Base-by-base conservation (phyloP, 495 filamentous ascomycete species). In the Hypoxylon lenormandii region DNA sequence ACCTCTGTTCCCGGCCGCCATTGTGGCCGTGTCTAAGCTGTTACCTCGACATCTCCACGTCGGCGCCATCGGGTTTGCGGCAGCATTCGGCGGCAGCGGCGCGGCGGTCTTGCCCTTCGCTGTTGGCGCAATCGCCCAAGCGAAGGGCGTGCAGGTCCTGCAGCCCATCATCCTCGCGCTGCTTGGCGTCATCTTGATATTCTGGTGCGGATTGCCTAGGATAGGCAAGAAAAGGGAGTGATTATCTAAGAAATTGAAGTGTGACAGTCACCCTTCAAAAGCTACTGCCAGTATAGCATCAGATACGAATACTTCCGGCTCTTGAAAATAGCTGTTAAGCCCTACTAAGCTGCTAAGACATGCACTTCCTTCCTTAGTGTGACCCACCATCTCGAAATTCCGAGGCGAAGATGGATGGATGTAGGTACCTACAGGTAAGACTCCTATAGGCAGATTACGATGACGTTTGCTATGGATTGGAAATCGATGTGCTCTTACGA, bases 91-190 rank as follows among this genome's bases (percentile, higher is more conserved):
- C 1, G 89, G 91, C 0, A 85, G 85, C 6, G 93, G 93, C 0
- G 92, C 91, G 2, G 91, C 92, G 0, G 75, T 94, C 13, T 86
- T 97, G 49, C 93, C 93, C 0, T 97, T 96, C 74, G 90, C 86
- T 0, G 90, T 96, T 0, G 92, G 92, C 1, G 91, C 91, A 0
- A 90, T 96, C 76, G 93, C 92, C 5, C 89, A 95, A 76, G 86
- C 84, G 13, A 90, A 86, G 75, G 92, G 93, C 13, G 92, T 95
- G 7, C 76, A 88, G 72, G 91, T 93, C 10, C 69, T 94, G 68
- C 91, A 93, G 79, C 92, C 92, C 12, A 86, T 94, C 66, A 84
- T 89, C 54, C 79, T 95, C 75, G 90, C 85, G 19, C 74, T 94
- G 47, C 80, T 93, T 18, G 86, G 78, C 4, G 80, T 83, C 18